Conservation (phyloP, 2,329 filamentous ascomycete species). For the Neocatenulostroma microsporum region DNA sequence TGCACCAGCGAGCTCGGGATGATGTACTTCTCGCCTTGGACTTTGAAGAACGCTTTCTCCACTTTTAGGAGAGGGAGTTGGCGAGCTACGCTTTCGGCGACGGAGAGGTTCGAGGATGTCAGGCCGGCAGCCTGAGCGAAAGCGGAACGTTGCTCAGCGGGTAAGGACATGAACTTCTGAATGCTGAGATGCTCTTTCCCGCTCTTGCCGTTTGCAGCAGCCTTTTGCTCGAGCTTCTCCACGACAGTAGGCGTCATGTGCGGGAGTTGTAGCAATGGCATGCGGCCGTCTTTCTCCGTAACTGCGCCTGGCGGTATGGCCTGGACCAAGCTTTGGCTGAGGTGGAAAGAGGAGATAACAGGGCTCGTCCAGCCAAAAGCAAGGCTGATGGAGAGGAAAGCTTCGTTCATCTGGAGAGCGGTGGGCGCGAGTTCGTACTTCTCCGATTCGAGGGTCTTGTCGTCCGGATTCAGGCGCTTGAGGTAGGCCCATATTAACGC, state of each 20-base stretch:
- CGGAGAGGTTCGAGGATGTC: constrained; percentile 65
- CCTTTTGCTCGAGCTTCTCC: constrained; percentile 61
- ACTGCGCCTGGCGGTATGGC: constrained; percentile 73
- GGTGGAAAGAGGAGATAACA: constrained; percentile 71
- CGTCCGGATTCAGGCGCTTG: constrained; percentile 75
- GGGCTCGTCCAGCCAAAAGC: constrained; percentile 79
- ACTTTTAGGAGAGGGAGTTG: constrained; percentile 79
- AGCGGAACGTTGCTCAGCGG: constrained; percentile 66
- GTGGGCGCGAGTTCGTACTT: constrained; percentile 87
- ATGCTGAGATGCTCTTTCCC: constrained; percentile 67
- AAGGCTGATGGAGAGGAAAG: constrained; percentile 77
- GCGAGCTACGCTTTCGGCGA: constrained; percentile 66
- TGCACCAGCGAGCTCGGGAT: constrained; percentile 89
- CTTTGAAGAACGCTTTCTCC: constrained; percentile 96
- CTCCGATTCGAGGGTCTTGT: constrained; percentile 66
- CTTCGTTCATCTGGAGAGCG: constrained; percentile 74
- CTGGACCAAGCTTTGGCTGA: constrained; percentile 82
- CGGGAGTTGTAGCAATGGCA: constrained; percentile 81
- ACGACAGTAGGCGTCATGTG: constrained; percentile 62
- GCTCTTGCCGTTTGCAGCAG: constrained; percentile 38
- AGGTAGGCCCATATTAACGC: constrained; percentile 93
- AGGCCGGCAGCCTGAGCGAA: constrained; percentile 65
- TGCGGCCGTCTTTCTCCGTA: constrained; percentile 45
- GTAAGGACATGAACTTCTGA: constrained; percentile 80
- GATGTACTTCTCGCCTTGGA: constrained; percentile 85